Evolutionary conservation across 768 basidiomycete species (phyloP).

Genomic region (Pleurotus salmoneostramineus): DNA sequence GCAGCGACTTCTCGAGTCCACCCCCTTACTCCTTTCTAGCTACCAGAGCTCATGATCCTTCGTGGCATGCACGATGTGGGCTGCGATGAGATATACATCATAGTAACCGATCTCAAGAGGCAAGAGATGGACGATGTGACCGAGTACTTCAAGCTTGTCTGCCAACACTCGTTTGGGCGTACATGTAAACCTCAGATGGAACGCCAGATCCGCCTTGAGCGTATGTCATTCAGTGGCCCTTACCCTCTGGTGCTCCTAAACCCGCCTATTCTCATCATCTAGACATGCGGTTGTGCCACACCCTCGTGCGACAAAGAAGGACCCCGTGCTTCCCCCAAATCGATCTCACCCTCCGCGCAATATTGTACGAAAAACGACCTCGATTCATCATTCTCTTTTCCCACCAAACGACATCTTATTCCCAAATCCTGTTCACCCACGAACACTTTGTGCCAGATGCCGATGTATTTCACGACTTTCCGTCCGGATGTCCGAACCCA

Average conservation of each 20-base stretch:
- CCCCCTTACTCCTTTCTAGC: conserved; percentile 29
- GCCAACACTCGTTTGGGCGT: conserved; percentile 58
- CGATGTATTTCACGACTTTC: conserved; percentile 74
- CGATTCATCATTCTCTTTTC: conserved; percentile 78
- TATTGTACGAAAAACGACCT: conserved; percentile 71
- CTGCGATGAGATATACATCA: conserved; percentile 75
- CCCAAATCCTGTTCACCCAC: conserved; percentile 78
- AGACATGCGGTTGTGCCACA: conserved; percentile 69
- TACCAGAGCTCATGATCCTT: conserved; percentile 76
- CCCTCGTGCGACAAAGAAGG: conserved; percentile 63
- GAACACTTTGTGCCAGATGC: conserved; percentile 65
- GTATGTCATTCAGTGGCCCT: conserved; percentile 34
- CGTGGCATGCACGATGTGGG: conserved; percentile 79
- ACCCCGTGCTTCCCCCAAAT: conserved; percentile 81
- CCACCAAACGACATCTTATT: conserved; percentile 76
- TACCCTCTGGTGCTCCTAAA: conserved; percentile 5
- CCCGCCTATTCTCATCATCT: background rate
- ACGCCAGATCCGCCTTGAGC: conserved; percentile 64
- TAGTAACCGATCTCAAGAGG: conserved; percentile 75
- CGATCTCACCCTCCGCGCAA: conserved; percentile 72
- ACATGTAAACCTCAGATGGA: conserved; percentile 65
- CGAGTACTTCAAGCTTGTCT: conserved; percentile 75
- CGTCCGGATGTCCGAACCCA: conserved; percentile 75
- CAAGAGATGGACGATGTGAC: conserved; percentile 81
- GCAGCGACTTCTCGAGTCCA: conserved; percentile 6